A percentile compares a stretch with the other conserved stretches of the same genome.
Conservation (phyloP, 2,329 filamentous ascomycete genomes). For the Raffaelea albimanens region DNA sequence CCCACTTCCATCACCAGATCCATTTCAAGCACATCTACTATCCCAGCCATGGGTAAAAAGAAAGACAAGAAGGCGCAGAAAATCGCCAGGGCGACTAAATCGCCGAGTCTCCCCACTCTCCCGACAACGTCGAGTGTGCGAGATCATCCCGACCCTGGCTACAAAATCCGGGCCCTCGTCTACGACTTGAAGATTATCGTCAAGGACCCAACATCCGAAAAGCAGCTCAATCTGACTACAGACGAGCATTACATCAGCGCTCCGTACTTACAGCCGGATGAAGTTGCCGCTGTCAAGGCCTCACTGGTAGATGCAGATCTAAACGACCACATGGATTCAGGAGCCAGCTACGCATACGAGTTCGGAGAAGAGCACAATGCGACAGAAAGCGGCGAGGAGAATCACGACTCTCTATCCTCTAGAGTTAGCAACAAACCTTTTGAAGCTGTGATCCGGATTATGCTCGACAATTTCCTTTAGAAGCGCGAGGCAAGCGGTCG, state of each 20-base stretch:
- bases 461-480: background rate
- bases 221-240: background rate
- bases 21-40: too few species aligned
- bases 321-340: background rate
- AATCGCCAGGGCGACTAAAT: too few species aligned
- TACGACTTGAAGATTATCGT: background rate
- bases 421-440: background rate
- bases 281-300: background rate
- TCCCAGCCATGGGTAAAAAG: too few species aligned
- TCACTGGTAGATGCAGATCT: background rate
- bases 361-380: background rate
- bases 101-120: too few species aligned
- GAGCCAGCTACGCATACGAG: background rate
- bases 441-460: background rate
- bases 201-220: background rate
- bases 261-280: background rate
- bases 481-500: conserved; percentile 1
- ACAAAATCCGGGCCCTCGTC: background rate
- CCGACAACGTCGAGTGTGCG: background rate
- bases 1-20: too few species aligned
- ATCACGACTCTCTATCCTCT: background rate
- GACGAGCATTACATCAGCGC: background rate
- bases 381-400: background rate
- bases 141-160: background rate
- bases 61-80: too few species aligned